Evolutionary conservation across 1,284 basidiomycete species (phyloP).

Genomic region (Peniophora sp.): DNA sequence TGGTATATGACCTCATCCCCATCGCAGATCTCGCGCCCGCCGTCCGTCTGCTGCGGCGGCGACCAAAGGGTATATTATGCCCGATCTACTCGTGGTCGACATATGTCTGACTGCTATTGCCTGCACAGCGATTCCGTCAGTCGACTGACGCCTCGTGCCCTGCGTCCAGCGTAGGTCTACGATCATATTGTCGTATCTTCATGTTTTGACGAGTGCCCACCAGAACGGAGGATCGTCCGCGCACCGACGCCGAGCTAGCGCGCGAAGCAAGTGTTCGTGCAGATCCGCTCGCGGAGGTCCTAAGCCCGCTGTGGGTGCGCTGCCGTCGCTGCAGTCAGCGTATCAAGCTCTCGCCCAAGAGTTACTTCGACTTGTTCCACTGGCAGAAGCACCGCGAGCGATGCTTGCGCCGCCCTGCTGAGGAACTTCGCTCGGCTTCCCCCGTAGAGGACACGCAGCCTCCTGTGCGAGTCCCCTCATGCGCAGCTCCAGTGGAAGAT

Average conservation of each 20-base stretch:
- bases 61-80: too few species aligned
- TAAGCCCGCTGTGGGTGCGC: constrained; percentile 42
- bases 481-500: too few species aligned
- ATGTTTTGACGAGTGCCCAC: not conserved
- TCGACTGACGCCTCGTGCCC: not conserved
- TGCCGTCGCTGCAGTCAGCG: constrained; percentile 46
- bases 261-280: constrained; percentile 41
- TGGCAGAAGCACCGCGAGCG: constrained; percentile 57
- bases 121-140: too few species aligned
- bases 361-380: constrained; percentile 56
- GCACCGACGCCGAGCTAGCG: constrained; percentile 22
- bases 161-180: not conserved
- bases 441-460: too few species aligned
- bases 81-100: too few species aligned
- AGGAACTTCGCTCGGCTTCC: too few species aligned
- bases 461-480: too few species aligned
- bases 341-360: constrained; percentile 64
- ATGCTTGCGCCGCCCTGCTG: constrained; percentile 26
- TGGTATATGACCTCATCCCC: too few species aligned
- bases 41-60: too few species aligned
- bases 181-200: not conserved
- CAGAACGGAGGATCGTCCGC: constrained; percentile 8
- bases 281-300: constrained; percentile 44
- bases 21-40: too few species aligned
- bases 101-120: too few species aligned